Conservation (phyloP, 129 eudicot genomes). For the Centaurea solstitialis region DNA sequence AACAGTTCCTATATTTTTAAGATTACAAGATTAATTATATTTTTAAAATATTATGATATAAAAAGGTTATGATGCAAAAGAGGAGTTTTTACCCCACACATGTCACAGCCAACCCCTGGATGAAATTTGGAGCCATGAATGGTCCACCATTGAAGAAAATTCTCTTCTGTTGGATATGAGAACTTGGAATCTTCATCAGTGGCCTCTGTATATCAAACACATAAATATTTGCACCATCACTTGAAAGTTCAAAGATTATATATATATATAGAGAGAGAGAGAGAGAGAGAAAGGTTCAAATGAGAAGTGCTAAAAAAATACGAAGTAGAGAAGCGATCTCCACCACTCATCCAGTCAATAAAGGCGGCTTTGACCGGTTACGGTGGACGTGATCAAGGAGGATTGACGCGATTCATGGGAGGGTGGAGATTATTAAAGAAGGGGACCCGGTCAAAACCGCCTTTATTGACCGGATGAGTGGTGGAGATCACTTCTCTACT, state of each 20-base stretch:
- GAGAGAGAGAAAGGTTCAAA: too few species aligned
- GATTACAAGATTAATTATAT: not conserved
- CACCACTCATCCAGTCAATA: too few species aligned
- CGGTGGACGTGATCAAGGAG: too few species aligned
- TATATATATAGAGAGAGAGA: too few species aligned
- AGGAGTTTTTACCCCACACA: slow-evolving; percentile 68
- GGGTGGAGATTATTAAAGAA: too few species aligned
- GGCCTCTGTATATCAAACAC: slow-evolving; percentile 41
- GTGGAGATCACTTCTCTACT: too few species aligned
- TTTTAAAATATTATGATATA: not conserved
- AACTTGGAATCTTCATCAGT: slow-evolving; percentile 30
- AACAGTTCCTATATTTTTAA: not conserved
- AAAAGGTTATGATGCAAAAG: not conserved
- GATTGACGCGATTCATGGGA: too few species aligned
- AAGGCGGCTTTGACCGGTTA: too few species aligned
- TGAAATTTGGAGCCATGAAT: slow-evolving; percentile 51
- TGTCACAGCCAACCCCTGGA: slow-evolving; percentile 63
- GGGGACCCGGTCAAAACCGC: too few species aligned
- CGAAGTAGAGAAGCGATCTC: too few species aligned
- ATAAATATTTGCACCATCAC: slow-evolving; percentile 12
- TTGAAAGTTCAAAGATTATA: not conserved
- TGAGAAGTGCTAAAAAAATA: too few species aligned
- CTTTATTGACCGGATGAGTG: too few species aligned
- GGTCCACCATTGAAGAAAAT: slow-evolving; percentile 54
- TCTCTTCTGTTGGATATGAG: slow-evolving; percentile 42